These are phyloP conservation scores for Whalleya microplaca DNA, from an alignment of 2,329 filamentous ascomycete species.

Conservation along the genomic window DNA sequence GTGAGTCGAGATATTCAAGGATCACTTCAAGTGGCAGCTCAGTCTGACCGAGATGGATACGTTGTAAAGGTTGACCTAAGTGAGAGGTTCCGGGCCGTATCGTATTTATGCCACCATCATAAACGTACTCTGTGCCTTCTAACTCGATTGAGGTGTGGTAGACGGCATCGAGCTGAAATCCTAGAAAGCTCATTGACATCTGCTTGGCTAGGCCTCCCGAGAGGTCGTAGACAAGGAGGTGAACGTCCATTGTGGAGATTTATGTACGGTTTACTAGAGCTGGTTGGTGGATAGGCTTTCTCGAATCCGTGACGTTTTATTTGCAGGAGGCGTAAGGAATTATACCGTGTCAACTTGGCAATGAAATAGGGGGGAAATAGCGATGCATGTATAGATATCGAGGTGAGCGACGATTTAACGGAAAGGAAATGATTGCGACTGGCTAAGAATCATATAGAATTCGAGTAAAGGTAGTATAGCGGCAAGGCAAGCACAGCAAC, in stretches of 20 bases:
- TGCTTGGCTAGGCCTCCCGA: conserved; percentile 63
- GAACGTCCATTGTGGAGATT: conserved; percentile 65
- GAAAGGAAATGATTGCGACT: background rate
- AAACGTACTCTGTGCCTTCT: conserved; percentile 84
- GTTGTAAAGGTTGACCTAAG: conserved; percentile 81
- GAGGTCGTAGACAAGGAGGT: conserved; percentile 79
- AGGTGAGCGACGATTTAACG: background rate
- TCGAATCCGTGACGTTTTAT: background rate
- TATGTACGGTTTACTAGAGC: no score
- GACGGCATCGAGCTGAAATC: conserved; percentile 79
- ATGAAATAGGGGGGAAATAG: background rate
- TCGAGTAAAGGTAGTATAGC: background rate
- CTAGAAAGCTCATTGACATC: conserved; percentile 56
- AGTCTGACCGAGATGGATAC: conserved; percentile 74
- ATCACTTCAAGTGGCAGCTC: conserved; percentile 80
- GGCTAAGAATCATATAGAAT: background rate
- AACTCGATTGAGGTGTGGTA: conserved; percentile 94
- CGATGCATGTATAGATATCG: background rate
- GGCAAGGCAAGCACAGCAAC: background rate
- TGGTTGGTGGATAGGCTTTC: background rate
- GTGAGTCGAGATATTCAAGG: conserved; percentile 82
- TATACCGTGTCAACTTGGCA: background rate
- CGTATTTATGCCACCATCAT: conserved; percentile 83
- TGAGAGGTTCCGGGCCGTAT: conserved; percentile 83
- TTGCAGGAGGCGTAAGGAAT: background rate